These are phyloP conservation scores for Fusarium praegraminearum DNA, from an alignment of 2,329 filamentous ascomycete species.

Conservation along the genomic window DNA sequence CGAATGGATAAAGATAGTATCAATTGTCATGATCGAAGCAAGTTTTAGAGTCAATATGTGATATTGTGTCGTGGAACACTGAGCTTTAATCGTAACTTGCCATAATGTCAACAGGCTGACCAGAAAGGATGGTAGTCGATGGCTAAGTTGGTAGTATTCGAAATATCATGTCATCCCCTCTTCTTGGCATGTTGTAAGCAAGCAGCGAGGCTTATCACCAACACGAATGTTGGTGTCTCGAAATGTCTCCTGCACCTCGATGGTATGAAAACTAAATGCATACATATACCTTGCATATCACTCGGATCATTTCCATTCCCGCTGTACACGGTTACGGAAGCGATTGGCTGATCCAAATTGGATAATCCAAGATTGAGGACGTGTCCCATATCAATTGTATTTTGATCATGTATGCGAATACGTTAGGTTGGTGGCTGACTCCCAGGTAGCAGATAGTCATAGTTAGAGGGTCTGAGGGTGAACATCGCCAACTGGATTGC, in stretches of 20 bases:
- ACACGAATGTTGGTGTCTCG: not conserved
- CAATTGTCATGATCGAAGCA: not conserved
- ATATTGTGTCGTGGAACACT: not conserved
- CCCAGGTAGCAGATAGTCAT: not conserved
- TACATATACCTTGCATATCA: not conserved
- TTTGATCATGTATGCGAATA: not conserved
- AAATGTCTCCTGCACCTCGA: conserved; percentile 15
- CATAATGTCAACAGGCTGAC: too few species aligned
- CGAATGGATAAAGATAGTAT: conserved; percentile 33
- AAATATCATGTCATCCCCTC: conserved; percentile 12
- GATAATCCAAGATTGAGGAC: too few species aligned
- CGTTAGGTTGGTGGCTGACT: not conserved
- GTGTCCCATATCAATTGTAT: not conserved
- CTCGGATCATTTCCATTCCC: not conserved
- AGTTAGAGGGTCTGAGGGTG: not conserved
- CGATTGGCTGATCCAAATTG: not conserved
- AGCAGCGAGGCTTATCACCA: conserved; percentile 7
- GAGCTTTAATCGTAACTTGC: not conserved
- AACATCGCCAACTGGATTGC: not conserved
- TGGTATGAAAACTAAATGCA: not conserved
- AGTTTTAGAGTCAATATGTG: not conserved
- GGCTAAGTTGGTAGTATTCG: not conserved
- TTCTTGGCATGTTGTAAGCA: conserved; percentile 21
- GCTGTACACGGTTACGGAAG: not conserved
- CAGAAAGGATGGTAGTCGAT: not conserved